Conservation (phyloP, 306 rosid genomes). For the Crotalaria pallida region DNA sequence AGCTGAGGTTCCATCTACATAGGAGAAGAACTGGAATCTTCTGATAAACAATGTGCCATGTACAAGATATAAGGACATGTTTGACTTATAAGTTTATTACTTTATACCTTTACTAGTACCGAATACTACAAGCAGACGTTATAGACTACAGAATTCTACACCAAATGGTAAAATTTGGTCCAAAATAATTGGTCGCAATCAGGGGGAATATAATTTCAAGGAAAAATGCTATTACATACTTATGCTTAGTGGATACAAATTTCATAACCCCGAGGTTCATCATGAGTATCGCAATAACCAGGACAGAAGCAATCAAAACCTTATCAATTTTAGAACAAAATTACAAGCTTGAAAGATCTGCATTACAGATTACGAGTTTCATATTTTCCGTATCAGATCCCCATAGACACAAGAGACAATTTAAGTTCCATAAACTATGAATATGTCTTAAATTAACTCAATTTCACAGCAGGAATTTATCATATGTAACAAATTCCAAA, state of each 20-base stretch:
- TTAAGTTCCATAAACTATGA: not conserved
- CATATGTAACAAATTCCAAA: not conserved
- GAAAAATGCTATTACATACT: not conserved
- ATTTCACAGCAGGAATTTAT: not conserved
- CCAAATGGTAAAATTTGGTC: not conserved
- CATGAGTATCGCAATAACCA: not conserved
- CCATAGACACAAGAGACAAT: not conserved
- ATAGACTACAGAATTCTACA: not conserved
- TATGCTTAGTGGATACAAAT: too few relatives aligned
- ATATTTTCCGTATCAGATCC: not conserved
- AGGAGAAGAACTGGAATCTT: not conserved
- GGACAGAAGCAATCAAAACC: not conserved
- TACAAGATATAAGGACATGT: not conserved
- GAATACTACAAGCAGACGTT: not conserved
- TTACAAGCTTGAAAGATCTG: not conserved
- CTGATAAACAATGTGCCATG: not conserved
- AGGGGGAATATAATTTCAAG: not conserved
- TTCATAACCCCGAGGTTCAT: not conserved
- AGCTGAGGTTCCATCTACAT: not conserved
- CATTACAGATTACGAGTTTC: not conserved
- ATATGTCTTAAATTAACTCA: not conserved
- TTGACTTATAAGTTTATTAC: not conserved
- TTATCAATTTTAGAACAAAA: not conserved
- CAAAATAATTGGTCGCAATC: not conserved
- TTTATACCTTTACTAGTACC: not conserved